Percentiles rank a stretch among this genome's conserved stretches.
These are phyloP conservation scores for Ceratocystis huliohia DNA, from an alignment of 2,329 filamentous ascomycete species.

Conservation along the genomic window DNA sequence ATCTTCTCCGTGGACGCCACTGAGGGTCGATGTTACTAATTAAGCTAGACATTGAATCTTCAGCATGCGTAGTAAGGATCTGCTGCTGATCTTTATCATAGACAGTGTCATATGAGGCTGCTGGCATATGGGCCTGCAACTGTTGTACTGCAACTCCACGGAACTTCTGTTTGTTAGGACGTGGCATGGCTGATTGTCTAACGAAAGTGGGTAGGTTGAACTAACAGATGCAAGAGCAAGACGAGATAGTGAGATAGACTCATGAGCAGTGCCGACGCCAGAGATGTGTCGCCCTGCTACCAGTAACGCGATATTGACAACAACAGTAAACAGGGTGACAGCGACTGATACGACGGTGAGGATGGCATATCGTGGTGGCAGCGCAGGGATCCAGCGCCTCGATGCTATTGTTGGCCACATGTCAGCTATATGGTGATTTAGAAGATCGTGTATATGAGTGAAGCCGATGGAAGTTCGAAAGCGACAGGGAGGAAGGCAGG, in stretches of 20 bases:
- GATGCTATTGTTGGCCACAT: background rate
- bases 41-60: background rate
- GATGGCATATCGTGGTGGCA: background rate
- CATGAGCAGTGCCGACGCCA: background rate
- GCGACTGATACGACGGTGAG: background rate
- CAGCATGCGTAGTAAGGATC: background rate
- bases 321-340: background rate
- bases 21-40: background rate
- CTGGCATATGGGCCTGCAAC: background rate
- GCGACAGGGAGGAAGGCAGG: too few species aligned
- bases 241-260: background rate
- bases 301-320: background rate
- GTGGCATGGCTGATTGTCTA: background rate
- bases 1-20: background rate
- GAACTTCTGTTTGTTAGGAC: background rate
- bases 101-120: background rate
- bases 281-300: background rate
- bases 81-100: background rate
- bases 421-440: background rate
- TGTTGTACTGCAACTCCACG: constrained; percentile 1
- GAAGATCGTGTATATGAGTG: background rate
- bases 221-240: constrained; percentile 7
- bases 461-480: background rate
- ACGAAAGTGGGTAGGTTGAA: background rate
- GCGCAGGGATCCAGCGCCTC: background rate